Percentiles rank a stretch among this genome's conserved stretches.
phyloP scores from a whole-genome alignment of 495 filamentous ascomycete species.

The Venustampulla echinocandica region DNA sequence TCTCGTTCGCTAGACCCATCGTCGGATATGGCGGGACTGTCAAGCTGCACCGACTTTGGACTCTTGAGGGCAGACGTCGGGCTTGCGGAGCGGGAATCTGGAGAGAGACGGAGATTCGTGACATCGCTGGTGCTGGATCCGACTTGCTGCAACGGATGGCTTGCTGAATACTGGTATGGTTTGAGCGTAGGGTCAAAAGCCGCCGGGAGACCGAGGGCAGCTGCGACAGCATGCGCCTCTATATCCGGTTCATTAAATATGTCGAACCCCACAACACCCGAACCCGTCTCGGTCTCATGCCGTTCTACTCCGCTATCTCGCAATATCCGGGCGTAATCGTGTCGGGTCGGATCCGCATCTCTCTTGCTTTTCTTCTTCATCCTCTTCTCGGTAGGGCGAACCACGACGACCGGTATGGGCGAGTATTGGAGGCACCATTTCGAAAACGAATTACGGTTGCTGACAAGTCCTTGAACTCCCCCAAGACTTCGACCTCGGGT shows the following conservation, averaged over 20 bases:
- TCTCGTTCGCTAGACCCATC: constrained; percentile 33
- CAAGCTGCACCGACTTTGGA: constrained; percentile 14
- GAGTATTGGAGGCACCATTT: constrained; percentile 96
- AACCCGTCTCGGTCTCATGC: constrained; percentile 35
- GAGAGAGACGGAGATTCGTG: constrained; percentile 19
- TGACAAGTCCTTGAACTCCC: constrained; percentile 83
- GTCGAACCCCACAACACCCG: constrained; percentile 34
- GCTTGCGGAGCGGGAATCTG: constrained; percentile 18
- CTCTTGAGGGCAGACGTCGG: constrained; percentile 19
- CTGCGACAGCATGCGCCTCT: constrained; percentile 63
- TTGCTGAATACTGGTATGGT: constrained; percentile 32
- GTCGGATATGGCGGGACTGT: constrained; percentile 37
- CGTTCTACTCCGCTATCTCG: constrained; percentile 51
- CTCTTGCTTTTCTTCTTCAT: constrained; percentile 89
- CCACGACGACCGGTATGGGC: constrained; percentile 94
- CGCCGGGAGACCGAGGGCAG: constrained; percentile 57
- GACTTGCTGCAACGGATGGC: constrained; percentile 21
- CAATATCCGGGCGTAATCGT: constrained; percentile 74
- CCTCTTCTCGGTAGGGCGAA: constrained; percentile 81
- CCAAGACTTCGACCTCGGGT: constrained; percentile 81
- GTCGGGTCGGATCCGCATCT: constrained; percentile 64
- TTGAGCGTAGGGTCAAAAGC: constrained; percentile 47
- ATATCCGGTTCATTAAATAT: constrained; percentile 38
- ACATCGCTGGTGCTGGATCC: constrained; percentile 19
- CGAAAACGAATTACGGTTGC: constrained; percentile 73